Evolutionary conservation across 2,329 filamentous ascomycete species (phyloP), one percentile per base, ranked within the genome.

Genomic region (Claviceps sp.): DNA sequence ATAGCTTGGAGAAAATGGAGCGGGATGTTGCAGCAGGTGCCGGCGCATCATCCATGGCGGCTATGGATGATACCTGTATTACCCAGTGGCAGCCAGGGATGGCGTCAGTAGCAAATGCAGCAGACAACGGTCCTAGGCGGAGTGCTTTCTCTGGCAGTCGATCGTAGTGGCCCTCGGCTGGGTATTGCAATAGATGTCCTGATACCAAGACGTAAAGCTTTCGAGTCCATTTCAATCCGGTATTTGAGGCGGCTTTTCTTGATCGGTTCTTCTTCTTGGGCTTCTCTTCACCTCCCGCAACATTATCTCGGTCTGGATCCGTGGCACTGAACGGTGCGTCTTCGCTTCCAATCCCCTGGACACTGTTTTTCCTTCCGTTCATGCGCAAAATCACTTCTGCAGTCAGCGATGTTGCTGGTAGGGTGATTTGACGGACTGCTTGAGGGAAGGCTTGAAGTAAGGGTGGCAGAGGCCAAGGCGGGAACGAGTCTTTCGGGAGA

Each of bases 371-470:
- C 54, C 73, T 71, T 50, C 76, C 74, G 56, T 80, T 78, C 47
- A 78, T 68, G 54, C 84, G 79, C 49, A 88, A 64, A 47, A 93
- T 78, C 1, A 77, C 68, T 55, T 94, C 89, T 1, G 84, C 77
- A 1, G 85, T 79, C 11, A 85, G 68, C 2, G 76, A 78, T 40
- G 84, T 84, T 16, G 85, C 77, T 26, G 82, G 77, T 3, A 95
- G 72, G 16, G 77, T 81, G 11, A 80, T 82, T 64, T 93, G 80
- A 61, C 86, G 89, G 58, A 88, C 77, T 2, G 88, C 82, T 66
- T 95, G 89, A 0, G 87, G 85, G 63, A 89, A 95, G 13, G 87
- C 88, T 64, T 95, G 86, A 65, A 90, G 94, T 13, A 96, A 70
- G 2, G 88, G 86, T 6, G 88, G 86, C 16, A 83, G 78, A 52